A percentile compares a stretch with the other conserved stretches of the same genome.
Evolutionary conservation across 768 basidiomycete genomes (phyloP).

Genomic region (Leucosporidium yakuticum): DNA sequence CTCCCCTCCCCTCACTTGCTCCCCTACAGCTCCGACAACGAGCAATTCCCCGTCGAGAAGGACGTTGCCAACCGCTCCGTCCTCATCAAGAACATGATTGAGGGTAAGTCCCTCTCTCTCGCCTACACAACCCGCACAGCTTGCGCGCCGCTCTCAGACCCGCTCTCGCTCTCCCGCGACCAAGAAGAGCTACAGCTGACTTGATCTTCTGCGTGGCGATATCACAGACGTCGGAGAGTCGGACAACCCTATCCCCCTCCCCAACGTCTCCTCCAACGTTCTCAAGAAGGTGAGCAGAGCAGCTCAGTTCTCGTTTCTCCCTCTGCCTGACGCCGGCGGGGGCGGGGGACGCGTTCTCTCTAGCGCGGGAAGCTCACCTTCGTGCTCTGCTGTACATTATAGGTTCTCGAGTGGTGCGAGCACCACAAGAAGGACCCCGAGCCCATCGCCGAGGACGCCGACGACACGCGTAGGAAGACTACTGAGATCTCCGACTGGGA

Average conservation of each 20-base stretch:
- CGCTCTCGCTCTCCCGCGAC: neutral
- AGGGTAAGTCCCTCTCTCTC: slow-evolving; percentile 56
- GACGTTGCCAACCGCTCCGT: slow-evolving; percentile 74
- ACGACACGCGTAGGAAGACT: slow-evolving; percentile 95
- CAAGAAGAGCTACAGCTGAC: neutral
- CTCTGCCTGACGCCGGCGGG: neutral
- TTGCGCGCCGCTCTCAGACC: neutral
- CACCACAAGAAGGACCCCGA: slow-evolving; percentile 97
- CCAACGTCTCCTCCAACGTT: slow-evolving; percentile 87
- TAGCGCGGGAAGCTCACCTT: slow-evolving; percentile 11
- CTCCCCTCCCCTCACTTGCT: neutral
- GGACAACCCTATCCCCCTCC: slow-evolving; percentile 88
- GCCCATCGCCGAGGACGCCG: slow-evolving; percentile 75
- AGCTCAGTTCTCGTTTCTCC: neutral
- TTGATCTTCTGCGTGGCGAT: neutral
- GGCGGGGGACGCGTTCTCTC: neutral
- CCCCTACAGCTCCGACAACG: slow-evolving; percentile 75
- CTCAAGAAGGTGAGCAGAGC: slow-evolving; percentile 68
- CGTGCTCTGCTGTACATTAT: slow-evolving; percentile 35
- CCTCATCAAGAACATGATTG: slow-evolving; percentile 99
- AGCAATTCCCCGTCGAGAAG: slow-evolving; percentile 86
- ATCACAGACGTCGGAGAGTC: slow-evolving; percentile 80
- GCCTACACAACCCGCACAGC: neutral
- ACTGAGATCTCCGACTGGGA: slow-evolving; percentile 99
- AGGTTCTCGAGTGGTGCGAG: slow-evolving; percentile 99